Base-by-base conservation (phyloP, 2,329 filamentous ascomycete species). In the Pyrenochaeta sp. region DNA sequence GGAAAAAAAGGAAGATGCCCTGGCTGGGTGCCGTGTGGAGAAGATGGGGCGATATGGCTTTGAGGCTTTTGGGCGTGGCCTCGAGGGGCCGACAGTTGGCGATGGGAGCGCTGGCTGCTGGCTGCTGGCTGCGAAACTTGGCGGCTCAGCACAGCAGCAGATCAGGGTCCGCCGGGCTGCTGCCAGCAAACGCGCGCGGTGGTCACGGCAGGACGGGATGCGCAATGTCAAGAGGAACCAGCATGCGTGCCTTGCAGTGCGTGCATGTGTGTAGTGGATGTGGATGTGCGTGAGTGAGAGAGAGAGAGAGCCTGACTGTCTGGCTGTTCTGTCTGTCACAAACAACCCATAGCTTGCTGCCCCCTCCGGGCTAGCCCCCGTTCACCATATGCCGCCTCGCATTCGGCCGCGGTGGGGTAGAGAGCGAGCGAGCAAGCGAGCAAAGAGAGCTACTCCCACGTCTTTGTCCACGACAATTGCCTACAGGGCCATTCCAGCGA, bases 401-500 rank as follows among this genome's bases (percentile, higher is more conserved):
- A 51, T 54, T 52, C 50, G 53, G 45, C 56, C 50, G 56, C 54
- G 32, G 53, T 52, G 49, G 54, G 54, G 58, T 54, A 53, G 33
- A 30, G 5, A 33, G 31, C n/a, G n/a, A n/a, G n/a, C n/a, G n/a
- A n/a, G n/a, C n/a, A n/a, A n/a, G n/a, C n/a, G n/a, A n/a, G n/a
- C n/a, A n/a, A n/a, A n/a, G n/a, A n/a, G n/a, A n/a, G n/a, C n/a
- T n/a, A n/a, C 23, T 27, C 4, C 23, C 23, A 27, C 4, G 23
- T 9, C 35, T 39, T 31, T 30, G 14, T 36, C 31, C 29, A 15
- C 23, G n/a, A n/a, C n/a, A n/a, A n/a, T n/a, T n/a, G n/a, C n/a
- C n/a, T n/a, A n/a, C n/a, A n/a, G n/a, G n/a, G n/a, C n/a, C n/a
- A n/a, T n/a, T n/a, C n/a, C n/a, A 33, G 35, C 45, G 21, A 36